Base-by-base conservation (phyloP, 345 rosid genomes). In the Clausena lansium region DNA sequence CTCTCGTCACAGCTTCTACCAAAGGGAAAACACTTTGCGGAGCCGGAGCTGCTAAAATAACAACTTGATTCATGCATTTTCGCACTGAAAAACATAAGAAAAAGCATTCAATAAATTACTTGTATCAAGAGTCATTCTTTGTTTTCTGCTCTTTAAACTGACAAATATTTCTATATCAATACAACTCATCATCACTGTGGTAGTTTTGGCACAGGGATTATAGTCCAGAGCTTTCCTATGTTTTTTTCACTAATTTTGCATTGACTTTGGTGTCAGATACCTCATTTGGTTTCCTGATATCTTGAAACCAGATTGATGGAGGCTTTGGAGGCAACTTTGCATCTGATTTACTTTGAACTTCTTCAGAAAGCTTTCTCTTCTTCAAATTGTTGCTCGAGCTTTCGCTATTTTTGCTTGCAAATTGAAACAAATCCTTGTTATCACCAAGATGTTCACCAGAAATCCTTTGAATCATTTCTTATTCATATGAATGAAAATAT, bases 181-280 rank as follows among this genome's bases (percentile, higher is more conserved):
- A n/a, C n/a, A n/a, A n/a, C n/a, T n/a, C 93, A 38, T 89, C 94
- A 62, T 90, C 94, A 75, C 89, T 89, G 7, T 83, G 93, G 59
- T 92, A 91, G 54, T 80, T 87, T 76, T 94, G 94, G 69, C 85
- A 88, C 3, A 94, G 71, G 22, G 95, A 91, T 1, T 73, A 83
- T 19, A 91, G 88, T 58, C 85, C 91, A 7, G 10, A 67, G 75
- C 76, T 82, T 72, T 77, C 86, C 13, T 61, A 80, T 74, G 73
- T 61, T 57, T 86, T 81, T 81, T 87, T 65, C 85, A n/a, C 88
- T 33, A 69, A 67, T 75, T 78, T 80, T 28, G 75, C 77, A 7
- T 78, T 38, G 66, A 57, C 38, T 7, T 70, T 82, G n/a, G 52
- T 9, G 24, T 76, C 67, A 5, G 86, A 63, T 76, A 84, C 55